phyloP scores from a whole-genome alignment of 2,329 filamentous ascomycete genomes.

The Colletotrichum lupini region DNA sequence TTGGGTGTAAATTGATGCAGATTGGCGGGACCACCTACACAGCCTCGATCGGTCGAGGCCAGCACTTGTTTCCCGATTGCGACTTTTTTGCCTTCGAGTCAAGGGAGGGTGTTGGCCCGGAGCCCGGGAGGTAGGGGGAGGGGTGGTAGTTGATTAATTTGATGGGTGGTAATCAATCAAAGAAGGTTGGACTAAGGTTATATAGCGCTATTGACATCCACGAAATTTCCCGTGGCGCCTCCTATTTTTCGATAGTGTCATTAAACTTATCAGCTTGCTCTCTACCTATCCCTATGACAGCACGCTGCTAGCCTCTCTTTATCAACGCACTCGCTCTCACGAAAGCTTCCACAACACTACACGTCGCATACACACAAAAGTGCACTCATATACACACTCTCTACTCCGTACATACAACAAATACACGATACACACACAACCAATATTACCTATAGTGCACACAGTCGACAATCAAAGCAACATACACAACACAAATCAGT shows the following conservation, averaged over 20 bases:
- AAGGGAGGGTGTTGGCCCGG: not conserved
- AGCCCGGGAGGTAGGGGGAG: not conserved
- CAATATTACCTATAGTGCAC: too few relatives aligned
- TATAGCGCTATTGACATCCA: not conserved
- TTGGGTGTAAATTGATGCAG: not conserved
- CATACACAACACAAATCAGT: not conserved
- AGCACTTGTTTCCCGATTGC: not conserved
- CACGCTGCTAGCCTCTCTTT: not conserved
- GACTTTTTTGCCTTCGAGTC: not conserved
- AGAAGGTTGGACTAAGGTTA: not conserved
- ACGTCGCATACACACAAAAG: too few relatives aligned
- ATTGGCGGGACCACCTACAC: not conserved
- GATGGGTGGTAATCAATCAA: not conserved
- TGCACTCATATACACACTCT: too few relatives aligned
- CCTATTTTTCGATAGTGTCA: not conserved
- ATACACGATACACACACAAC: too few relatives aligned
- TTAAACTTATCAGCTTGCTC: not conserved
- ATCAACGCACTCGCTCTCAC: too few relatives aligned
- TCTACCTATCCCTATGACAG: not conserved
- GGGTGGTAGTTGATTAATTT: too few relatives aligned
- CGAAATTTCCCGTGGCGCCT: not conserved
- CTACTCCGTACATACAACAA: too few relatives aligned
- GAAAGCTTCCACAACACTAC: too few relatives aligned
- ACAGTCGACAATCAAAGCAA: too few relatives aligned
- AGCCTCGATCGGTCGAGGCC: not conserved